phyloP scores from a whole-genome alignment of 139 green algal genomes.

The Eudorina sp. region DNA sequence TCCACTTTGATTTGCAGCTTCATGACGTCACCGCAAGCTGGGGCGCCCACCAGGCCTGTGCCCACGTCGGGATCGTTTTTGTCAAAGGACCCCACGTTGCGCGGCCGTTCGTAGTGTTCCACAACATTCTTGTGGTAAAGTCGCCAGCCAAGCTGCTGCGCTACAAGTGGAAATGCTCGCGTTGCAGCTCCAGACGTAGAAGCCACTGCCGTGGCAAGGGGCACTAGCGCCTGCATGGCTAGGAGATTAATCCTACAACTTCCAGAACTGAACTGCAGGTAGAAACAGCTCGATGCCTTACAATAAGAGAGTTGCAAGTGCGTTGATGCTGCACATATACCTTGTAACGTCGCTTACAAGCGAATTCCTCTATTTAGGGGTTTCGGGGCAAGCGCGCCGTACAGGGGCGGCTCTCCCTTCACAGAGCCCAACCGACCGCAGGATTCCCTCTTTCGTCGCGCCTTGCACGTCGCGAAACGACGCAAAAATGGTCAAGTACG shows the following conservation, averaged over 20 bases:
- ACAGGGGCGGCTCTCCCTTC: neutral
- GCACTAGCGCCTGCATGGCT: constrained; percentile 15
- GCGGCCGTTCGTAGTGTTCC: constrained; percentile 97
- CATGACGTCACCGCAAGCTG: constrained; percentile 99
- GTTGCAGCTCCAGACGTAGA: neutral
- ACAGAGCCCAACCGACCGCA: neutral
- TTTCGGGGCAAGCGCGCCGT: neutral
- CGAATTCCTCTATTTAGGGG: neutral
- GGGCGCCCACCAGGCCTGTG: constrained; percentile 90
- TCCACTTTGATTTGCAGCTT: constrained; percentile 98
- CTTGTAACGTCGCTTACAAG: no score
- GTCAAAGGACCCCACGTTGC: constrained; percentile 98
- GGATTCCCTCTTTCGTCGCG: constrained; percentile 32
- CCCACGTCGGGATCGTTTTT: constrained; percentile 94
- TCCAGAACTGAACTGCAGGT: neutral
- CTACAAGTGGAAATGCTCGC: neutral
- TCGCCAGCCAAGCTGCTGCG: constrained; percentile 21
- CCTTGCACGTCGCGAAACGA: constrained; percentile 35
- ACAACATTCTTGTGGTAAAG: constrained; percentile 94
- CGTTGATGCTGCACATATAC: neutral
- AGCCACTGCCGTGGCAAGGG: constrained; percentile 27
- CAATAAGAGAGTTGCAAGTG: neutral
- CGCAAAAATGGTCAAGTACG: constrained; percentile 89
- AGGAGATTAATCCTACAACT: constrained; percentile 26
- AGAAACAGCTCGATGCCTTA: neutral